Evolutionary conservation across 2,329 filamentous ascomycete species (phyloP).

Genomic region (Colletotrichum sp.): DNA sequence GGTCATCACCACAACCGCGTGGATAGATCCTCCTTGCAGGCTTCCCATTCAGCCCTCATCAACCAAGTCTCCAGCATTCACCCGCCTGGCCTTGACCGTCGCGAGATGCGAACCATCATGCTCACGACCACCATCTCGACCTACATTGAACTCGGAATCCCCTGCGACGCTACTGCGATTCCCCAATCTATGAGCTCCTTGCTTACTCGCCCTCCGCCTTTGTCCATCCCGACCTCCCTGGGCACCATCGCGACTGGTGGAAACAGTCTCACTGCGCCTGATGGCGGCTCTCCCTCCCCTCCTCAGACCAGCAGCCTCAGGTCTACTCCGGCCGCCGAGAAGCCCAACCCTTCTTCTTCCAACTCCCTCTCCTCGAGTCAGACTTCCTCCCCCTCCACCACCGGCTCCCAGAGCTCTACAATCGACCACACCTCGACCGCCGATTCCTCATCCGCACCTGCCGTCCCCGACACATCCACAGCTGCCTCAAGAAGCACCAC

Average conservation of each 20-base stretch:
- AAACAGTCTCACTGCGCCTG: neutral
- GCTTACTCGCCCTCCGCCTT: neutral
- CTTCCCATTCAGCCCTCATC: neutral
- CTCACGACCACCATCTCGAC: neutral
- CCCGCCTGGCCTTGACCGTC: neutral
- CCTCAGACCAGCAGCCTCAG: neutral
- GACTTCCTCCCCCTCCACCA: neutral
- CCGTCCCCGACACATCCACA: neutral
- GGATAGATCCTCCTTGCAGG: neutral
- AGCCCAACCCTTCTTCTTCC: neutral
- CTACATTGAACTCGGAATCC: neutral
- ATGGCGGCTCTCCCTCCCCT: neutral
- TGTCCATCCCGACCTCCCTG: neutral
- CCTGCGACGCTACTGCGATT: neutral
- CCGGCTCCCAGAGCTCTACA: neutral
- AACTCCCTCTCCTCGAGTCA: neutral
- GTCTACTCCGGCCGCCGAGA: accelerated
- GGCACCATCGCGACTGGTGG: neutral
- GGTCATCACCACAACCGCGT: accelerated
- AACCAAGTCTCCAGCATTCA: neutral
- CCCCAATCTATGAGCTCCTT: neutral
- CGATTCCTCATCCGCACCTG: neutral
- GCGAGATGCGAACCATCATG: neutral
- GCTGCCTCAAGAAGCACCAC: neutral
- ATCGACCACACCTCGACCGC: neutral